Conservation (phyloP, 352 stramenopile genomes). For the Phytophthora chlamydospora region DNA sequence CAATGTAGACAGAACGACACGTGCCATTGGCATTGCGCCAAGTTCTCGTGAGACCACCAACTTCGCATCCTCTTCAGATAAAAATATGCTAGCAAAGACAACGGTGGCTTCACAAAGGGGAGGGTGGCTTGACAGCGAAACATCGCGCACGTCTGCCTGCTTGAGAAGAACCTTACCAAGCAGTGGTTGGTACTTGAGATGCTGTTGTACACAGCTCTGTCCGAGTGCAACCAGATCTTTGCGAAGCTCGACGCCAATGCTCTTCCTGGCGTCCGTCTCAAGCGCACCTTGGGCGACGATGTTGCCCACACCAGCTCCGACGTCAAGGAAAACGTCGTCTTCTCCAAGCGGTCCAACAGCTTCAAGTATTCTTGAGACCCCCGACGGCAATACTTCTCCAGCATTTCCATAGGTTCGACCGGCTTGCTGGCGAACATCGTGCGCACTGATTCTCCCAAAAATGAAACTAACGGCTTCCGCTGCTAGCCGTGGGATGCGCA, state of each 20-base stretch:
- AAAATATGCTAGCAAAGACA: background rate
- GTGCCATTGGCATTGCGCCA: conserved; percentile 4
- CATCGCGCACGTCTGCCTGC: background rate
- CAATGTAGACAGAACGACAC: conserved; percentile 3
- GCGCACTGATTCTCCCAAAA: conserved; percentile 5
- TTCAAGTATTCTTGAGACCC: background rate
- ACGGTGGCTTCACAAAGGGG: conserved; percentile 7
- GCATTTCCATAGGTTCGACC: conserved; percentile 2
- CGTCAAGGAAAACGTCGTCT: conserved; percentile 8
- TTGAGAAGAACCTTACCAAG: conserved; percentile 1
- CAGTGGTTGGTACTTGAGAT: background rate
- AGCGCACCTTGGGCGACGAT: conserved; percentile 12
- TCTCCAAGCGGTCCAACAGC: conserved; percentile 1
- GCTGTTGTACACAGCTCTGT: background rate
- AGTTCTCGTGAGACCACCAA: conserved; percentile 6
- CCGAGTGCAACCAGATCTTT: background rate
- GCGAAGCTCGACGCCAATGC: conserved; percentile 8
- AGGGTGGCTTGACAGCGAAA: background rate
- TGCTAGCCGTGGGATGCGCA: background rate
- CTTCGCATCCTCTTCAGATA: conserved; percentile 4
- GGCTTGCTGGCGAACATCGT: conserved; percentile 11
- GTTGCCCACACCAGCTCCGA: conserved; percentile 8
- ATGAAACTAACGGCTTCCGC: background rate
- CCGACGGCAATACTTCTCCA: conserved; percentile 4
- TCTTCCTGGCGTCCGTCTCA: background rate